Evolutionary conservation across 2,329 filamentous ascomycete species (phyloP), one percentile per base, ranked within the genome.

Genomic region (Pseudogymnoascus sp.): DNA sequence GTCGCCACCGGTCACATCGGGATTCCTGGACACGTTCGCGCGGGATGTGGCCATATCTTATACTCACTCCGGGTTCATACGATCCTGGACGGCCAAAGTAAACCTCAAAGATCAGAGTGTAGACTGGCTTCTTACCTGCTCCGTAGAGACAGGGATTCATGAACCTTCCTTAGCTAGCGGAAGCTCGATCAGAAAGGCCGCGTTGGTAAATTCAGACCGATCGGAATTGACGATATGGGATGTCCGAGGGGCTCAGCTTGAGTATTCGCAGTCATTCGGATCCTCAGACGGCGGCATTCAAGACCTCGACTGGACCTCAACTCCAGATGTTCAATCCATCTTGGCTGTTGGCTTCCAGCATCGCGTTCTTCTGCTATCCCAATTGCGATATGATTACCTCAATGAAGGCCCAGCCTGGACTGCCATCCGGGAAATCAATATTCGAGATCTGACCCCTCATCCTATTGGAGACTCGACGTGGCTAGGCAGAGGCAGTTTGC

Each of bases 251-350:
- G 87, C 87, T 1, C 88, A 91, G 66, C 81, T 96, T 5, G 93
- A 97, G 73, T 92, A 90, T 71, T 84, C 90, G 65, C 85, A 93
- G 69, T 82, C 85, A 31, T 95, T 92, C 67, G 83, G 88, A 67
- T 81, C 82, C 11, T 83, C 88, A 65, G 89, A 95, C 69, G 83
- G 82, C 69, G 83, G 82, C 5, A 91, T 97, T 42, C 86, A 88
- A 66, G 93, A 96, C 74, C 83, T 97, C 11, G 92, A 96, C 74
- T 97, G 93, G 93, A 93, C 92, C 0, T 93, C 90, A 2, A 96
- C 93, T 0, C 91, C 91, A 0, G 91, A 96, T 73, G 87, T 86
- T 59, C 91, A 96, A 71, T 93, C 90, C 1, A 92, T 97, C 63
- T 79, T 97, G 18, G 91, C 93, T 0, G 90, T 97, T n/a, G 92